Evolutionary conservation across 768 basidiomycete species (phyloP), one percentile per base, ranked within the genome.

Genomic region (Strobilomyces dryophilus): DNA sequence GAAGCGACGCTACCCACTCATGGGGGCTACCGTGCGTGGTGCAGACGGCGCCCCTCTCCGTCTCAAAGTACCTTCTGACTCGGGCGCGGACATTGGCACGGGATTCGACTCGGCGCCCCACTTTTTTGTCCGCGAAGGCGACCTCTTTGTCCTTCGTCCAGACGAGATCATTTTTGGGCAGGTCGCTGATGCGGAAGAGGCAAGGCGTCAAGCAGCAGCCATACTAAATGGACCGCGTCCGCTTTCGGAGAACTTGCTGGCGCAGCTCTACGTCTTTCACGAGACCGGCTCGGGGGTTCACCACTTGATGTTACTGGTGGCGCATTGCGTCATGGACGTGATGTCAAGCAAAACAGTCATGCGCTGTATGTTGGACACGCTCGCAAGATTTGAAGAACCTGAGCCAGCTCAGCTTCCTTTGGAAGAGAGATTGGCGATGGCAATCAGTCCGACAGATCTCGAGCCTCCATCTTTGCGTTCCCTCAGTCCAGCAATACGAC

Each of bases 251-350:
- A 57, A 73, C 17, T 53, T 77, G 10, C 69, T 79, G 6, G 72
- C 75, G 4, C 73, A 74, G 24, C 42, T 82, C 2, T 67, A 73
- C 44, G 61, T 82, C 50, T 66, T 79, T 20, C 66, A 60, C 45
- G 74, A 74, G 49, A 65, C 62, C 6, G 45, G 27, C 31, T 9
- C 55, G 6, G 75, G 69, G 17, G 62, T 52, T 7, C 66, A 75
- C 45, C 77, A 83, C 55, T 37, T 81, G 43, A 47, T 80, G 24
- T 59, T 79, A 20, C 61, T 74, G 37, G 64, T 73, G 15, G 73
- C 80, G 1, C 82, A 85, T 60, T 66, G 68, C 45, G 76, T 83
- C 40, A 73, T 76, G 0, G 82, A 84, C 59, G 79, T 76, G 17
- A 73, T 73, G 41, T 69, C 75, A 11, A 77, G 73, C 53, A 53